These are phyloP conservation scores for Ascochyta rabiei DNA, from an alignment of 2,329 filamentous ascomycete species.

Conservation along the genomic window DNA sequence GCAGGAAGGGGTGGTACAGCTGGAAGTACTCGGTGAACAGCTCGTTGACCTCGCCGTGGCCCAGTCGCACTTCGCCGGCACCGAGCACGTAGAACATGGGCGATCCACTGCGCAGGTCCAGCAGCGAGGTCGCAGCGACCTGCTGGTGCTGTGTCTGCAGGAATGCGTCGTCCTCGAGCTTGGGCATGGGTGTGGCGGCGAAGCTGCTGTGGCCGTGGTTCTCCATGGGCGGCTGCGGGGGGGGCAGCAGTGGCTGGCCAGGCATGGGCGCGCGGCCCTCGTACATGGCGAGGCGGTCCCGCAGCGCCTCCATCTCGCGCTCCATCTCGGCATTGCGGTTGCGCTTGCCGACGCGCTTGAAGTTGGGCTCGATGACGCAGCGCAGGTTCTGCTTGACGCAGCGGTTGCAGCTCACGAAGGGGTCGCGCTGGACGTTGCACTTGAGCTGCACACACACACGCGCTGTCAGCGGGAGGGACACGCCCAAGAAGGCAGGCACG, in stretches of 20 bases:
- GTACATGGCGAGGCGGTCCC: conserved; percentile 64
- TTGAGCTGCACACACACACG: conserved; percentile 63
- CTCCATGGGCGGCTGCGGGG: conserved; percentile 32
- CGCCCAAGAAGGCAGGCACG: not conserved
- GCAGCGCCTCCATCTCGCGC: conserved; percentile 70
- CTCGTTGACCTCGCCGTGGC: conserved; percentile 52
- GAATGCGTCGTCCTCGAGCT: conserved; percentile 44
- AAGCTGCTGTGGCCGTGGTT: conserved; percentile 30
- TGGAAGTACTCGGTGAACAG: conserved; percentile 78
- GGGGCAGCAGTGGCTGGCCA: conserved; percentile 32
- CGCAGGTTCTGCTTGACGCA: conserved; percentile 80
- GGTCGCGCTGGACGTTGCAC: conserved; percentile 83
- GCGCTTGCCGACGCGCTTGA: conserved; percentile 82
- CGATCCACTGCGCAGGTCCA: conserved; percentile 55
- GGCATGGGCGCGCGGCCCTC: conserved; percentile 57
- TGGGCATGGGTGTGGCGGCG: conserved; percentile 25
- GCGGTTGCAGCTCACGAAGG: conserved; percentile 76
- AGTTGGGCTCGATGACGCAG: conserved; percentile 87
- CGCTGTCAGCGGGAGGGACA: not conserved
- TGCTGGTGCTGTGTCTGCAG: conserved; percentile 46
- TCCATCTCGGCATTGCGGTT: conserved; percentile 87
- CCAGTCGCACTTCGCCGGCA: conserved; percentile 52
- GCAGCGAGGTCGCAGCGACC: conserved; percentile 47
- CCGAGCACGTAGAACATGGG: conserved; percentile 65
- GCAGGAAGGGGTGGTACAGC: conserved; percentile 77